A percentile compares a stretch with the other conserved stretches of the same genome.
Evolutionary conservation across 208 protist species (phyloP).

Genomic region (Sergeia podlipaevii): DNA sequence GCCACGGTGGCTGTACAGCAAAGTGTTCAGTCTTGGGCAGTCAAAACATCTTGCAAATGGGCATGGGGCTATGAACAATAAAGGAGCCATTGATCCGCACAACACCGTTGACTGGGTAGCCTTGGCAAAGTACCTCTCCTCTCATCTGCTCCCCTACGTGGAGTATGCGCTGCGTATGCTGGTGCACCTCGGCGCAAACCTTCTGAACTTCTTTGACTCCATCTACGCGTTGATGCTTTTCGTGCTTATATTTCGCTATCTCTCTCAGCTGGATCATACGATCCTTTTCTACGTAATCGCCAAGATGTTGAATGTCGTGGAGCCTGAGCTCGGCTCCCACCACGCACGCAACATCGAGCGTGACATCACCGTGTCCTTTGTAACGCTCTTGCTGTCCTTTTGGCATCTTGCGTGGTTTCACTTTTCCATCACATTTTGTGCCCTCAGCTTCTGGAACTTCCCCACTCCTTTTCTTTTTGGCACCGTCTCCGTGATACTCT

Average conservation of each 20-base stretch:
- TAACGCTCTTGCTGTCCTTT: constrained; percentile 62
- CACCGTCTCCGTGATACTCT: constrained; percentile 35
- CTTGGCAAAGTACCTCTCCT: constrained; percentile 20
- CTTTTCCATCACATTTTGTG: constrained; percentile 60
- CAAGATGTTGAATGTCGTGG: constrained; percentile 47
- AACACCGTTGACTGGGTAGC: constrained; percentile 44
- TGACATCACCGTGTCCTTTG: constrained; percentile 61
- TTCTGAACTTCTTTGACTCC: constrained; percentile 54
- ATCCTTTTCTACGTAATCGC: constrained; percentile 67
- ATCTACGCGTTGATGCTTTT: constrained; percentile 65
- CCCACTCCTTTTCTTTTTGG: constrained; percentile 48
- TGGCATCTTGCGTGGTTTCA: constrained; percentile 77
- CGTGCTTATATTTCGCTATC: constrained; percentile 47
- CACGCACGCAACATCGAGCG: constrained; percentile 61
- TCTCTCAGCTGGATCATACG: constrained; percentile 63
- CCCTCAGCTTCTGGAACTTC: constrained; percentile 38
- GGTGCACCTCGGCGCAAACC: constrained; percentile 21
- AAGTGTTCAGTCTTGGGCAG: no score
- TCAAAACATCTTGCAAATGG: no score
- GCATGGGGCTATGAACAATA: no score
- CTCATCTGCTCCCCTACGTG: constrained; percentile 29
- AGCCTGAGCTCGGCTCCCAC: constrained; percentile 36
- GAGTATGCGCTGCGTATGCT: constrained; percentile 13
- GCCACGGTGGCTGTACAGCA: no score
- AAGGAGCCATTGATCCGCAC: no score